Evolutionary conservation across 352 stramenopile species (phyloP).

Genomic region (Blastocystis sp.): DNA sequence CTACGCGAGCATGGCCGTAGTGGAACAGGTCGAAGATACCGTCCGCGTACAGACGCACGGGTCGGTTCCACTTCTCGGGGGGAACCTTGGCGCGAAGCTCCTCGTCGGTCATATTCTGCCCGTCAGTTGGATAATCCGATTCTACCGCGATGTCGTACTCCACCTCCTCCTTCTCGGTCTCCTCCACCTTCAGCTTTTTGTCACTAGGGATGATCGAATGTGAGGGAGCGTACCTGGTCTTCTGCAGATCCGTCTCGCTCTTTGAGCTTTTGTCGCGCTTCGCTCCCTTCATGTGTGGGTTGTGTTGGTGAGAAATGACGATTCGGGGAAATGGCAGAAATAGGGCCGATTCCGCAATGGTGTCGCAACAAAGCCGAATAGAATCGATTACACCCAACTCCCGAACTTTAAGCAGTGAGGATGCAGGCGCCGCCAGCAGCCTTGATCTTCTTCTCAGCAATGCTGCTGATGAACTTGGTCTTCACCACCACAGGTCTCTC

Average conservation of each 20-base stretch:
- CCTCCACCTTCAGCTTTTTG: slow-evolving; percentile 51
- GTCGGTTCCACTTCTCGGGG: slow-evolving; percentile 70
- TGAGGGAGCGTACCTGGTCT: not conserved
- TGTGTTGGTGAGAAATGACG: not conserved
- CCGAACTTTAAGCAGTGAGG: not conserved
- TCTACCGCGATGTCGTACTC: slow-evolving; percentile 49
- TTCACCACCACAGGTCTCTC: too few species aligned
- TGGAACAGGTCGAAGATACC: slow-evolving; percentile 85
- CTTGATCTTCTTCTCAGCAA: slow-evolving; percentile 99
- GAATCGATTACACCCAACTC: not conserved
- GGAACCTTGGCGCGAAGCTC: slow-evolving; percentile 67
- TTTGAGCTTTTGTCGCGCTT: not conserved
- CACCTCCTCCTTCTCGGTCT: not conserved
- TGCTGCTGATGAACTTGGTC: too few species aligned
- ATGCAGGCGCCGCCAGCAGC: slow-evolving; percentile 88
- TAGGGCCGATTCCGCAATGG: not conserved
- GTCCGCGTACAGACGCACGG: slow-evolving; percentile 81
- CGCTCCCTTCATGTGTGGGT: not conserved
- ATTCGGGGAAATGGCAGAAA: too few species aligned
- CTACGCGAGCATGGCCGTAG: slow-evolving; percentile 78
- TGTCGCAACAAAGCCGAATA: not conserved
- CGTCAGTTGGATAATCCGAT: not conserved
- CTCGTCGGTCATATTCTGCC: slow-evolving; percentile 70
- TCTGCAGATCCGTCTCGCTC: not conserved
- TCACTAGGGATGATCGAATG: slow-evolving; percentile 14